Base-by-base conservation (phyloP, 139 green algal species). In the Picochlorum costavermella region DNA sequence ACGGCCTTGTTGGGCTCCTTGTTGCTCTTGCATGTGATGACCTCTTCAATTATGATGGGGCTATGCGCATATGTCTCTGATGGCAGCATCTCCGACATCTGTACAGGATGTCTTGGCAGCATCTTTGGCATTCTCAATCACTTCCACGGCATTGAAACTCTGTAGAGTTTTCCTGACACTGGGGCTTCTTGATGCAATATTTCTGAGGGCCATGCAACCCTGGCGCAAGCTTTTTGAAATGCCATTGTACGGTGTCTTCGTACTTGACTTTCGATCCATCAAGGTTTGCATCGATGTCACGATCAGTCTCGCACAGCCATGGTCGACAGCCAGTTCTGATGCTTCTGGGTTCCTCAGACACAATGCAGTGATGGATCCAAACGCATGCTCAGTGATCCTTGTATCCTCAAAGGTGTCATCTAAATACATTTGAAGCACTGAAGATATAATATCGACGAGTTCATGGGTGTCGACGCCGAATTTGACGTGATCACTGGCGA, bases 51-150 rank as follows among this genome's bases (percentile, higher is more conserved):
- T 8, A 1, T 11, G 4, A 53, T 6, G 12, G 16, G 20, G 16
- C 1, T 53, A 53, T 28, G 46, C 46, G n/a, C 17, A 28, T 28
- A 96, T 70, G 62, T 96, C 89, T 0, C 89, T 60, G 53, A 95
- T 80, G n/a, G 88, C 89, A 5, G 88, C 89, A 5, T 60, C 69
- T 4, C 75, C 86, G 2, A 91, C 88, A 36, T 96, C 89, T n/a
- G 61, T 59, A 73, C 83, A 94, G 2, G 63, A 58, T 44, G 29
- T 58, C 1, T 81, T 75, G 68, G 82, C 77, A 26, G 50, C 58
- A 3, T 29, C 33, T 77, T 88, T 86, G 4, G 74, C 76, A 20
- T 50, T 50, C 0, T 86, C 73, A 69, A 95, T 56, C 61, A 86
- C 40, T 50, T 33, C 33, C 69, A 92, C 88, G 2, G 68, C 75